A percentile compares a stretch with the other conserved stretches of the same genome.
These are phyloP conservation scores for Leccinum ochraceum DNA, from an alignment of 768 basidiomycete genomes.

Conservation along the genomic window DNA sequence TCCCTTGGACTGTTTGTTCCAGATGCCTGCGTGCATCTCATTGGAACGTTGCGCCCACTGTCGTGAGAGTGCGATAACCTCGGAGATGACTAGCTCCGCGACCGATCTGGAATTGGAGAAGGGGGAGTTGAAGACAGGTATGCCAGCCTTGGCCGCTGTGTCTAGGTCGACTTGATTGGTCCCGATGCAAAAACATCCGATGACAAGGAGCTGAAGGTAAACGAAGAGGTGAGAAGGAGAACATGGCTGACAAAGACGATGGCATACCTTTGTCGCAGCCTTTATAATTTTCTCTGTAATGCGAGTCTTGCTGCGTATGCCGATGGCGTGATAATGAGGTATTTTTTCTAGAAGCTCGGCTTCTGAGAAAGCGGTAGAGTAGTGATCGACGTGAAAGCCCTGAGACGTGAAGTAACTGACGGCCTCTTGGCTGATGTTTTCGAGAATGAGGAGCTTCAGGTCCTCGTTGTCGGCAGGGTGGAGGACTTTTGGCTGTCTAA, in stretches of 20 bases:
- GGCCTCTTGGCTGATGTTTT: constrained; percentile 94
- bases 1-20: constrained; percentile 98
- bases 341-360: constrained; percentile 88
- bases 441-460: constrained; percentile 81
- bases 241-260: neutral
- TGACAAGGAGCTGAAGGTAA: constrained; percentile 74
- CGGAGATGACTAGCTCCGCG: constrained; percentile 94
- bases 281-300: constrained; percentile 89
- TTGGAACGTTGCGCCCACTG: constrained; percentile 87
- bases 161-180: constrained; percentile 95
- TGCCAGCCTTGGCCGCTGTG: constrained; percentile 82
- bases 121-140: constrained; percentile 99
- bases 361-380: constrained; percentile 83
- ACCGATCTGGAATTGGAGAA: constrained; percentile 99
- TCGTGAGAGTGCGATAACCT: constrained; percentile 91
- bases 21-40: constrained; percentile 87
- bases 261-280: constrained; percentile 77
- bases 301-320: constrained; percentile 97
- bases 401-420: constrained; percentile 75
- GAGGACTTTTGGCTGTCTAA: constrained; percentile 67
- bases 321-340: constrained; percentile 86
- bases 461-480: constrained; percentile 83
- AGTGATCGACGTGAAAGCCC: constrained; percentile 92
- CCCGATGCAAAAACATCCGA: constrained; percentile 99
- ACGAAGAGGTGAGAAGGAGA: neutral